Percentiles rank a stretch among this genome's conserved stretches.
phyloP scores from a whole-genome alignment of 1,139 yeast genomes.

The Taiozyma sp. region DNA sequence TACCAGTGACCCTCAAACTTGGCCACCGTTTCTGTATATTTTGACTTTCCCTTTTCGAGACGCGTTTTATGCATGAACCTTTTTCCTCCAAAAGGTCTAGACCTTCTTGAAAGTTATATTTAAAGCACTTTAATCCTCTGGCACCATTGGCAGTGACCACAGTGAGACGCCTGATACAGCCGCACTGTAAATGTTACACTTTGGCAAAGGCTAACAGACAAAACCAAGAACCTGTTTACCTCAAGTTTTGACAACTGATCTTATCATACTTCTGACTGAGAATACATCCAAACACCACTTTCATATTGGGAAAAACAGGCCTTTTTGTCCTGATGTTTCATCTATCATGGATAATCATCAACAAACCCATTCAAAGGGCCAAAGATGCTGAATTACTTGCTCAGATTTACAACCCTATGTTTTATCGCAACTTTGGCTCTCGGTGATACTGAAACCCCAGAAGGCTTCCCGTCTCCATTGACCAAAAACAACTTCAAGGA shows the following conservation, averaged over 20 bases:
- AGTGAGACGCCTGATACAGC: too few relatives aligned
- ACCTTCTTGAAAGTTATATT: too few relatives aligned
- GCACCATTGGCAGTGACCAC: too few relatives aligned
- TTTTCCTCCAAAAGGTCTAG: too few relatives aligned
- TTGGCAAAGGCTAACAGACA: too few relatives aligned
- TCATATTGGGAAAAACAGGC: not conserved
- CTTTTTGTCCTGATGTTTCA: not conserved
- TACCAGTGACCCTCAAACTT: too few relatives aligned
- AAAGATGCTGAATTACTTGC: not conserved
- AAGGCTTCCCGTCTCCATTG: conserved; percentile 28
- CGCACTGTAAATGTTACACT: too few relatives aligned
- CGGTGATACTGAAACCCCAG: not conserved
- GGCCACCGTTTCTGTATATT: too few relatives aligned
- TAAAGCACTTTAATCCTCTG: too few relatives aligned
- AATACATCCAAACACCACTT: not conserved
- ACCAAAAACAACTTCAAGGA: conserved; percentile 20
- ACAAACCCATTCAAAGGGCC: not conserved
- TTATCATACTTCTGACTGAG: not conserved
- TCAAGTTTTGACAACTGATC: not conserved
- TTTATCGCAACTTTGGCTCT: not conserved
- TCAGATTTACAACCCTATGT: not conserved
- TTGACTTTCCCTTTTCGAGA: too few relatives aligned
- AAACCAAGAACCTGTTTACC: too few relatives aligned
- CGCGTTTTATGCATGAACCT: too few relatives aligned
- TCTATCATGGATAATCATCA: not conserved